These are phyloP conservation scores for Botrytis porri DNA, from an alignment of 2,329 filamentous ascomycete species.

Conservation along the genomic window DNA sequence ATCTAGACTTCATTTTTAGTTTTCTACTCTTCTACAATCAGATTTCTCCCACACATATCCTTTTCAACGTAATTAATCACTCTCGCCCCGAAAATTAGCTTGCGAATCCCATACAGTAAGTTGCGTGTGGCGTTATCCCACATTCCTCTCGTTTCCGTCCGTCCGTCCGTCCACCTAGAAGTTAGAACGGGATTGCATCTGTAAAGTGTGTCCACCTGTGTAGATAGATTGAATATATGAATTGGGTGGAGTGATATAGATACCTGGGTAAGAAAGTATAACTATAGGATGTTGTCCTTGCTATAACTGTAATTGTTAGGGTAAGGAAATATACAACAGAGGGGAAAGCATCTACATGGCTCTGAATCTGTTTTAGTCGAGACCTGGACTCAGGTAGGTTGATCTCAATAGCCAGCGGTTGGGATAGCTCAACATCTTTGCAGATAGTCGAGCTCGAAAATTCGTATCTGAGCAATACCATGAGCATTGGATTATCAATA, in stretches of 20 bases:
- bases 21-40: not conserved
- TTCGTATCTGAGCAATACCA: fast-evolving
- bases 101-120: not conserved
- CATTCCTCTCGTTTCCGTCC: not conserved
- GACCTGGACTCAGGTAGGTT: not conserved
- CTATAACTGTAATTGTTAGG: not conserved
- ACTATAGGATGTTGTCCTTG: fast-evolving
- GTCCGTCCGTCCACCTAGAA: not conserved
- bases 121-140: not conserved
- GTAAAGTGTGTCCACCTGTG: not conserved
- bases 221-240: fast-evolving
- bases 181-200: not conserved
- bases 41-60: not conserved
- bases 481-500: not conserved
- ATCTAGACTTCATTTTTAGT: not conserved
- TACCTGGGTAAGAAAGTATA: not conserved
- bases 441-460: not conserved
- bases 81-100: not conserved
- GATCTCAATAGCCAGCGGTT: not conserved
- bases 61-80: fast-evolving
- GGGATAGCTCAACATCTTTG: not conserved
- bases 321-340: not conserved
- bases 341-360: not conserved
- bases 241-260: not conserved
- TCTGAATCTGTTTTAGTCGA: not conserved